Evolutionary conservation across 1,284 basidiomycete species (phyloP).

Genomic region (Porogramme epimiltina): DNA sequence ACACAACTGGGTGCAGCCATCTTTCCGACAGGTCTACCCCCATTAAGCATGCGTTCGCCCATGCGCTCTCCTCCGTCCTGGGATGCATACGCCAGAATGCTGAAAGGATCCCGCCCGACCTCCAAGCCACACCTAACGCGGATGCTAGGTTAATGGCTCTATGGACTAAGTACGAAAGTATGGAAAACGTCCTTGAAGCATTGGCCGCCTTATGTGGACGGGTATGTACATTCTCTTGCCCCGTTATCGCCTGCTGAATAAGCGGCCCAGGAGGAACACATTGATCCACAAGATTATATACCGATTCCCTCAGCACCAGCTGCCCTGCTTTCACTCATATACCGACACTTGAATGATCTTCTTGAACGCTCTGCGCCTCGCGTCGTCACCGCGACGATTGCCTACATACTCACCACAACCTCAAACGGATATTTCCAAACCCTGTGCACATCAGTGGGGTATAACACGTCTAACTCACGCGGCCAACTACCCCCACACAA

Average conservation of each 20-base stretch:
- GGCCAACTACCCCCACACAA: no score
- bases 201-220: conserved; percentile 56
- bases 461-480: conserved; percentile 35
- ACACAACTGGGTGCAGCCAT: background rate
- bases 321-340: conserved; percentile 54
- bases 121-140: conserved; percentile 2
- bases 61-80: conserved; percentile 60
- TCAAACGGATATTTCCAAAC: conserved; percentile 62
- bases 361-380: conserved; percentile 51
- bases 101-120: conserved; percentile 6
- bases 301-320: conserved; percentile 39
- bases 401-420: conserved; percentile 61
- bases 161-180: conserved; percentile 54
- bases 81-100: conserved; percentile 44
- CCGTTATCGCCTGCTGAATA: background rate
- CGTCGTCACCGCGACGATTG: conserved; percentile 51
- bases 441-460: conserved; percentile 60
- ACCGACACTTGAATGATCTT: conserved; percentile 51
- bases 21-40: conserved; percentile 41
- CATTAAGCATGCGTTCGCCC: conserved; percentile 64
- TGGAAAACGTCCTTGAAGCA: conserved; percentile 51
- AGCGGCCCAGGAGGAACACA: conserved; percentile 39
- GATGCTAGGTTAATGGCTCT: conserved; percentile 42
- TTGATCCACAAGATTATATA: conserved; percentile 43
- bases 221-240: conserved; percentile 40